These are phyloP conservation scores for Aspergillus vadensis DNA, from an alignment of 2,329 filamentous ascomycete species.

Conservation along the genomic window DNA sequence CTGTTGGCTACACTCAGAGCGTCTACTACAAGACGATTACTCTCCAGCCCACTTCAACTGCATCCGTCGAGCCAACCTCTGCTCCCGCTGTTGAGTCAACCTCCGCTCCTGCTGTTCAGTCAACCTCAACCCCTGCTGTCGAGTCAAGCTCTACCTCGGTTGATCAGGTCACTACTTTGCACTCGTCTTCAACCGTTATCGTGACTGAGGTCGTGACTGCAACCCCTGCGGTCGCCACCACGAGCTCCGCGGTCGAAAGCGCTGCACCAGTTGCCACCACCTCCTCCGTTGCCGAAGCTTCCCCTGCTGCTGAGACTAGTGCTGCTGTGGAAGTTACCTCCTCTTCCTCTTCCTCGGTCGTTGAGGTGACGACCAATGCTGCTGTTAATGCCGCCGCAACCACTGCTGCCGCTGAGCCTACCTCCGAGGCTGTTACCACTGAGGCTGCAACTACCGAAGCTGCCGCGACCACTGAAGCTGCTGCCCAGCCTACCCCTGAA, in stretches of 20 bases:
- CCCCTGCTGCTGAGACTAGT: neutral
- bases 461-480: conserved; percentile 8
- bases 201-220: conserved; percentile 1
- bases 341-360: conserved; percentile 8
- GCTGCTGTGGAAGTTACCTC: neutral
- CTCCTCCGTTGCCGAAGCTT: neutral
- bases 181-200: conserved; percentile 1
- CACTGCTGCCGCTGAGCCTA: neutral
- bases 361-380: neutral
- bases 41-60: neutral
- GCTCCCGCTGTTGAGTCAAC: neutral
- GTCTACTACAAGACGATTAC: conserved; percentile 2
- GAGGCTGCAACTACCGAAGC: neutral
- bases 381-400: neutral
- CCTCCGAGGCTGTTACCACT: neutral
- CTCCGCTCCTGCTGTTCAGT: neutral
- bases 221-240: neutral
- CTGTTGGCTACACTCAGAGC: neutral
- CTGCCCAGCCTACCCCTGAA: conserved; percentile 1
- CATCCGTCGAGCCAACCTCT: neutral
- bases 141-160: neutral
- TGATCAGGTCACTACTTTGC: neutral
- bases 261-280: neutral
- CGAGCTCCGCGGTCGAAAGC: conserved; percentile 4
- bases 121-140: neutral